Conservation (phyloP, 371 early-diverging fungal species). For the Haplosporangium sp. region DNA sequence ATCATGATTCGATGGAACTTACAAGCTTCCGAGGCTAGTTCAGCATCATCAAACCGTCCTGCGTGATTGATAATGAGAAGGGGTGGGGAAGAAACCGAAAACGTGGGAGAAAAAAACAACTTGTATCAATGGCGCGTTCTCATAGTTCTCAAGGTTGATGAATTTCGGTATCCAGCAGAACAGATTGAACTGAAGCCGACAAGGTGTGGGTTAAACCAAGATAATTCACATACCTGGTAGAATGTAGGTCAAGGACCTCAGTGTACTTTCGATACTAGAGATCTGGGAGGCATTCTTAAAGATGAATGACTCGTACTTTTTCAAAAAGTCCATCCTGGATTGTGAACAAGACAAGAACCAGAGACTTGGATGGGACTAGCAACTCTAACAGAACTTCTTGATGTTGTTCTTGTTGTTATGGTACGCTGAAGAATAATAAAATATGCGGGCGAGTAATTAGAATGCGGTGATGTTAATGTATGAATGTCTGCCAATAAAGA, state of each 20-base stretch:
- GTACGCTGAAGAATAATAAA: no score
- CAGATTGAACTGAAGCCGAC: no score
- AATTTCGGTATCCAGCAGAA: not conserved
- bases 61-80: not conserved
- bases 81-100: not conserved
- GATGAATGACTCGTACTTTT: constrained; percentile 83
- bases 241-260: constrained; percentile 91
- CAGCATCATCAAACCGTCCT: constrained; percentile 95
- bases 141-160: not conserved
- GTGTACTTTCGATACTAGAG: constrained; percentile 86
- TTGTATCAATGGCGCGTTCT: not conserved
- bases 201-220: not conserved
- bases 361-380: not conserved
- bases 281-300: constrained; percentile 89
- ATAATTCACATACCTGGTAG: constrained; percentile 77
- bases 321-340: constrained; percentile 60
- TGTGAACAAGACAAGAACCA: not conserved
- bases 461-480: no score
- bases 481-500: not conserved
- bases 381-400: no score
- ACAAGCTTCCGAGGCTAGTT: constrained; percentile 92
- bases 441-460: not conserved
- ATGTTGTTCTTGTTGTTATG: no score
- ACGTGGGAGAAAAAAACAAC: not conserved
- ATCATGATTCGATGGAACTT: constrained; percentile 41